Evolutionary conservation across 345 rosid species (phyloP), one percentile per base, ranked within the genome.

Genomic region (Toxicodendron radicans): DNA sequence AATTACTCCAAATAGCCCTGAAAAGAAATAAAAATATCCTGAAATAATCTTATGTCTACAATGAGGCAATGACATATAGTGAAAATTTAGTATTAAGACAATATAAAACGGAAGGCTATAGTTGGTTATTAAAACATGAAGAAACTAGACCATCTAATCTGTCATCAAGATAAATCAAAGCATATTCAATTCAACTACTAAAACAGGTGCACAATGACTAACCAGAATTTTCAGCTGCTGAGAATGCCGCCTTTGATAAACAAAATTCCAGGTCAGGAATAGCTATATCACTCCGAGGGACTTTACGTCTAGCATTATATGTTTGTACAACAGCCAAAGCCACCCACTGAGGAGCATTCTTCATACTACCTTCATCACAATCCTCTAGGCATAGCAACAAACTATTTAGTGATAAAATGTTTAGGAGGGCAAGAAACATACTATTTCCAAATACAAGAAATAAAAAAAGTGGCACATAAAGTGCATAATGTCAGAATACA

Each of bases 251-350:
- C 82, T 94, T 94, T 33, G 86, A 84, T 54, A 94, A 73, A 85
- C 97, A 92, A 74, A 65, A 67, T 76, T 94, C 98, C 81, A 94
- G 77, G 67, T 89, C 91, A 80, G 91, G 86, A 73, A 89, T 80
- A 59, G 94, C 87, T 74, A 92, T 86, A 67, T 68, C 79, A 66
- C 94, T 86, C 35, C 97, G 92, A 7, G 93, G 89, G 62, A 86
- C 83, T 82, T 87, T 94, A 54, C 91, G 87, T 78, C 89, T 85
- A 24, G 92, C 85, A 76, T 85, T 89, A 65, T 88, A 89, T 7
- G 96, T 87, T 72, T 94, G 98, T 45, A 89, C 85, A 73, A 92
- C 92, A 76, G 89, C 96, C 72, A 94, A 83, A 79, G 87, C 96
- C 63, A 89, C 94, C 97, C 96, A 89, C 58, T 35, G 78, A 32